Percentiles rank a stretch among this genome's conserved stretches.
Conservation (phyloP, 768 basidiomycete species). For the Russula sp. region DNA sequence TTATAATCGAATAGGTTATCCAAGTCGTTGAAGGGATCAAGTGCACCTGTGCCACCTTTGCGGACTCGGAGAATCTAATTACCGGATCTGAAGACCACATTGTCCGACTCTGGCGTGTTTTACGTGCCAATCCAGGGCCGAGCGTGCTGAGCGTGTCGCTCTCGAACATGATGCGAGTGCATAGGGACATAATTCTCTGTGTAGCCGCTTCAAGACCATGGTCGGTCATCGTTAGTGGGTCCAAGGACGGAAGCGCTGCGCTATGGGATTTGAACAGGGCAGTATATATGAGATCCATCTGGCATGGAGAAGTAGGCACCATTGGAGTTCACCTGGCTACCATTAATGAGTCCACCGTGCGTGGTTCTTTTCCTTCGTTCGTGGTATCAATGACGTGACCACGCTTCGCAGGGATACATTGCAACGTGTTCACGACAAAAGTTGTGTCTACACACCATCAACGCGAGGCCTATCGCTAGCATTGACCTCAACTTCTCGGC, state of each 20-base stretch:
- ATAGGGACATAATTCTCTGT: constrained; percentile 58
- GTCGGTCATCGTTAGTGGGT: constrained; percentile 79
- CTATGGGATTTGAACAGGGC: constrained; percentile 88
- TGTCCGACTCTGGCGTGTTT: constrained; percentile 75
- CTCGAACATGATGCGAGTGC: constrained; percentile 75
- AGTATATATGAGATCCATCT: constrained; percentile 72
- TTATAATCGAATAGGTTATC: constrained; percentile 42
- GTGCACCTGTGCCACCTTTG: constrained; percentile 70
- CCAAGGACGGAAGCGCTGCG: constrained; percentile 77
- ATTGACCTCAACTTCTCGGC: constrained; percentile 51
- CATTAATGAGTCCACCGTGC: constrained; percentile 82
- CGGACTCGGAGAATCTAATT: constrained; percentile 62
- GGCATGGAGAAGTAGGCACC: constrained; percentile 42
- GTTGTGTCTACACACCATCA: constrained; percentile 79
- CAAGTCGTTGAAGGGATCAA: constrained; percentile 71
- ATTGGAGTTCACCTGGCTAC: constrained; percentile 57
- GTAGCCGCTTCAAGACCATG: constrained; percentile 72
- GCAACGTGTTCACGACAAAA: constrained; percentile 70
- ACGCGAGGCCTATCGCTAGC: constrained; percentile 68
- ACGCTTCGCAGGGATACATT: constrained; percentile 62
- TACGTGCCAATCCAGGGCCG: constrained; percentile 24
- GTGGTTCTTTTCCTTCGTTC: constrained; percentile 25
- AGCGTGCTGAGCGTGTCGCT: constrained; percentile 31
- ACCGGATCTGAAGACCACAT: constrained; percentile 78
- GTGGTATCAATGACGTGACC: constrained; percentile 7